These are phyloP conservation scores for Calycina herbarum DNA, from an alignment of 2,329 filamentous ascomycete species.

Conservation along the genomic window DNA sequence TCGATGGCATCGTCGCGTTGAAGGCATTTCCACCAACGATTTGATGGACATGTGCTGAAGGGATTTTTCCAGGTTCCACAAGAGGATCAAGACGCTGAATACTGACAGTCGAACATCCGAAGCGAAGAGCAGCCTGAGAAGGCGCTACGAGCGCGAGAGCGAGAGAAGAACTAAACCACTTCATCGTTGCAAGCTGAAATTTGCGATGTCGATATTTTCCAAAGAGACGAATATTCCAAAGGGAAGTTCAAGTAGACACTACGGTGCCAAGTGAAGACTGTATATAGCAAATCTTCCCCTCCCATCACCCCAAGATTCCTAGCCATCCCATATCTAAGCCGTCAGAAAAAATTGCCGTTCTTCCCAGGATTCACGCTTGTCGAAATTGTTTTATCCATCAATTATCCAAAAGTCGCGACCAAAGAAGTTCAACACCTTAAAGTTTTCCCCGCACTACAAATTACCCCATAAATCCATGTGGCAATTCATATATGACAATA, in stretches of 20 bases:
- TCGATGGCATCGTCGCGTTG: slow-evolving; percentile 41
- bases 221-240: neutral
- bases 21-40: slow-evolving; percentile 39
- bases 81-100: slow-evolving; percentile 23
- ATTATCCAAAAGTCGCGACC: slow-evolving; percentile 7
- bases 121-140: slow-evolving; percentile 20
- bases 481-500: neutral
- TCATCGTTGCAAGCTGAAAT: slow-evolving; percentile 13
- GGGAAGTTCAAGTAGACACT: neutral
- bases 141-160: slow-evolving; percentile 10
- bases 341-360: slow-evolving; percentile 10
- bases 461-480: slow-evolving; percentile 1
- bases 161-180: slow-evolving; percentile 11
- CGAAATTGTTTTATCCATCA: slow-evolving; percentile 8
- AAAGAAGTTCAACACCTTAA: slow-evolving; percentile 3
- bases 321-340: neutral
- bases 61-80: slow-evolving; percentile 18
- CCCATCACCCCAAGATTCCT: neutral
- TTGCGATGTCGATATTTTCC: neutral
- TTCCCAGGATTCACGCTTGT: neutral
- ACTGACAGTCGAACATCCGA: slow-evolving; percentile 19
- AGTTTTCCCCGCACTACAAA: slow-evolving; percentile 9
- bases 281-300: neutral
- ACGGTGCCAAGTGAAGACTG: neutral
- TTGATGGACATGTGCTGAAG: slow-evolving; percentile 21